These are phyloP conservation scores for Ascochyta viciae-villosae DNA, from an alignment of 2,329 filamentous ascomycete genomes.

Conservation along the genomic window DNA sequence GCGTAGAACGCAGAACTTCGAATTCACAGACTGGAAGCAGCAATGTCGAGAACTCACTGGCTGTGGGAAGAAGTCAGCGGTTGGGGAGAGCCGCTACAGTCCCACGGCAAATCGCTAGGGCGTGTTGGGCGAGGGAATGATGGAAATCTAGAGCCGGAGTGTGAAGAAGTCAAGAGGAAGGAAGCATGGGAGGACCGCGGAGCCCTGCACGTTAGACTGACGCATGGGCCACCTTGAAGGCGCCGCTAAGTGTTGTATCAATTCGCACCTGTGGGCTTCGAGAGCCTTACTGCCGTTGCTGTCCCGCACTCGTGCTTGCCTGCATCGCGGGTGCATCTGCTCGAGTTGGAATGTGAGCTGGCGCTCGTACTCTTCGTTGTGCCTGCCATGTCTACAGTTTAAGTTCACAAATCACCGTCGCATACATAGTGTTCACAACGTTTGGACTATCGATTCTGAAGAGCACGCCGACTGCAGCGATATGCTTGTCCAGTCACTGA, in stretches of 20 bases:
- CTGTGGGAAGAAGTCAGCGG: slow-evolving; percentile 24
- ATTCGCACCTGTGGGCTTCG: neutral
- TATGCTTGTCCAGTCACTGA: neutral
- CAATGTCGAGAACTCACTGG: slow-evolving; percentile 12
- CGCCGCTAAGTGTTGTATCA: slow-evolving; percentile 3
- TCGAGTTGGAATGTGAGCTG: neutral
- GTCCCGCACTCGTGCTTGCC: slow-evolving; percentile 9
- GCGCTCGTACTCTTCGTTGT: neutral
- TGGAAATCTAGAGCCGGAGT: slow-evolving; percentile 26
- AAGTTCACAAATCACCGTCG: slow-evolving; percentile 2
- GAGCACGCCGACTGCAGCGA: neutral
- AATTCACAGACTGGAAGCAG: slow-evolving; percentile 25
- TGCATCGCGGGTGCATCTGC: slow-evolving; percentile 3
- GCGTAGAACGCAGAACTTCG: slow-evolving; percentile 42
- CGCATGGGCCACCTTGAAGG: neutral
- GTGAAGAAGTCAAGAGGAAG: slow-evolving; percentile 37
- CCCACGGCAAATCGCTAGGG: slow-evolving; percentile 17
- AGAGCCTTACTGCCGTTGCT: slow-evolving; percentile 9
- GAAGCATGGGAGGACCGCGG: slow-evolving; percentile 26
- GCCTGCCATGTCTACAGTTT: neutral
- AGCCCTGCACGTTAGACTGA: slow-evolving; percentile 28
- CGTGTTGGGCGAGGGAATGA: slow-evolving; percentile 24
- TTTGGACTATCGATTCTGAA: neutral
- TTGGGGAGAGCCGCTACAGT: slow-evolving; percentile 22
- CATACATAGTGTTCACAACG: slow-evolving; percentile 1